These are phyloP conservation scores for Heimioporus retisporus DNA, from an alignment of 1,284 basidiomycete genomes.

Conservation along the genomic window DNA sequence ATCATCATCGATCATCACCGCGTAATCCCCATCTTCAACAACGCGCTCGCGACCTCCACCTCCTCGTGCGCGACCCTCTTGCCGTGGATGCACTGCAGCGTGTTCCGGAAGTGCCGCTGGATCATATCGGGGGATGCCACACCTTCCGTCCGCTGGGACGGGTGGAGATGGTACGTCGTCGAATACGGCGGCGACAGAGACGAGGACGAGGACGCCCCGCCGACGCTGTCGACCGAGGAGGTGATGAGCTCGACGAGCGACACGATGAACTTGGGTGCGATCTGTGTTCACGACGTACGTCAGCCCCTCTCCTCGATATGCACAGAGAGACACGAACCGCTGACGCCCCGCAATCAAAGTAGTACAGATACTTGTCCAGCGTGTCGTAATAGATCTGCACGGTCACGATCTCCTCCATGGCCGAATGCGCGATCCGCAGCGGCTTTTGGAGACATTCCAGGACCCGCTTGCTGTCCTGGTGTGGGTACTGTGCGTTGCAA, in stretches of 20 bases:
- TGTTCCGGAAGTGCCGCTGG: neutral
- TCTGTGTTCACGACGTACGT: slow-evolving; percentile 50
- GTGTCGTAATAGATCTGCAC: slow-evolving; percentile 96
- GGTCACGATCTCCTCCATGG: slow-evolving; percentile 94
- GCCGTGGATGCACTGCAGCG: neutral
- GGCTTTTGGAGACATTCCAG: slow-evolving; percentile 96
- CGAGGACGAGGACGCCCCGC: too few species aligned
- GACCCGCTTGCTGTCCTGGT: slow-evolving; percentile 95
- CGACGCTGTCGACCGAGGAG: slow-evolving; percentile 77
- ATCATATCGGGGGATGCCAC: neutral
- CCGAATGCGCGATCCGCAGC: slow-evolving; percentile 92
- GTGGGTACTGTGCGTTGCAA: slow-evolving; percentile 77
- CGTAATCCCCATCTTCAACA: neutral
- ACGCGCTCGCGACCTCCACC: neutral
- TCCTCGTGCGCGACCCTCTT: neutral
- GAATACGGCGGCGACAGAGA: too few species aligned
- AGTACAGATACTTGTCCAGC: slow-evolving; percentile 94
- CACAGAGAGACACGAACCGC: slow-evolving; percentile 66
- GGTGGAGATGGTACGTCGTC: neutral
- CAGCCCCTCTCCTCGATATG: neutral
- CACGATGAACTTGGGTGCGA: slow-evolving; percentile 95
- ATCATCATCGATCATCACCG: neutral
- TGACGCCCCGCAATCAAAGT: slow-evolving; percentile 91
- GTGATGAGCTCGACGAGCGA: slow-evolving; percentile 95
- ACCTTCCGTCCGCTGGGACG: neutral